A percentile compares a stretch with the other conserved stretches of the same genome.
These are phyloP conservation scores for Plantago lanceolata DNA, from an alignment of 305 asterid species.

Conservation along the genomic window DNA sequence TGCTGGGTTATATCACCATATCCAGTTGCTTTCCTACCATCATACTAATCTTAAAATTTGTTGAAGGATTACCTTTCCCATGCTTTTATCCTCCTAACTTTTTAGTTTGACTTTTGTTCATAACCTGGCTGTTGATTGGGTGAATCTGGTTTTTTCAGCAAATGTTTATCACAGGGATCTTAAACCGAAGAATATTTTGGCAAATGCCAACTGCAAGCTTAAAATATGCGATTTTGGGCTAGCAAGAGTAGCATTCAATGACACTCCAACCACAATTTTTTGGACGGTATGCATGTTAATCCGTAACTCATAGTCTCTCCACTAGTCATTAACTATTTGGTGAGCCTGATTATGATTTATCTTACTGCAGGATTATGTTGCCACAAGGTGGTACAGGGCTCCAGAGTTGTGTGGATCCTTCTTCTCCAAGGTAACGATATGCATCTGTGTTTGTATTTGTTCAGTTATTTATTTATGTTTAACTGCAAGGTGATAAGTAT, in stretches of 20 bases:
- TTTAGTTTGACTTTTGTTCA: neutral
- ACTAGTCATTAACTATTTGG: constrained; percentile 12
- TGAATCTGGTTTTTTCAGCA: constrained; percentile 49
- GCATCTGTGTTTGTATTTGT: constrained; percentile 18
- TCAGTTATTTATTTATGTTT: constrained; percentile 12
- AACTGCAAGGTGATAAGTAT: constrained; percentile 1
- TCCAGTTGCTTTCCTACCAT: neutral
- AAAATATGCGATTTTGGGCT: constrained; percentile 92
- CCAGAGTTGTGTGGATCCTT: constrained; percentile 94
- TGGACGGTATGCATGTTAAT: constrained; percentile 68
- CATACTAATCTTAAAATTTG: neutral
- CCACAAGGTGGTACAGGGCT: constrained; percentile 94
- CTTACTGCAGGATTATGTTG: constrained; percentile 55
- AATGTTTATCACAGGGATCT: constrained; percentile 94
- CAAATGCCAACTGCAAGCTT: constrained; percentile 97
- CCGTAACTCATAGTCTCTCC: constrained; percentile 8
- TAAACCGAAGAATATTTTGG: constrained; percentile 94
- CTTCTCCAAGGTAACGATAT: constrained; percentile 64
- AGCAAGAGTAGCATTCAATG: constrained; percentile 91
- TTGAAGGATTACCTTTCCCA: constrained; percentile 1
- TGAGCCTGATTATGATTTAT: constrained; percentile 13
- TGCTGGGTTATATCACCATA: neutral
- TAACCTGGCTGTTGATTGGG: constrained; percentile 15
- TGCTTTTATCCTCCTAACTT: neutral
- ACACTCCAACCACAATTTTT: constrained; percentile 78